Evolutionary conservation across 1,139 yeast genomes (phyloP).

Genomic region (Yamadazyma kanchanaburiensis): DNA sequence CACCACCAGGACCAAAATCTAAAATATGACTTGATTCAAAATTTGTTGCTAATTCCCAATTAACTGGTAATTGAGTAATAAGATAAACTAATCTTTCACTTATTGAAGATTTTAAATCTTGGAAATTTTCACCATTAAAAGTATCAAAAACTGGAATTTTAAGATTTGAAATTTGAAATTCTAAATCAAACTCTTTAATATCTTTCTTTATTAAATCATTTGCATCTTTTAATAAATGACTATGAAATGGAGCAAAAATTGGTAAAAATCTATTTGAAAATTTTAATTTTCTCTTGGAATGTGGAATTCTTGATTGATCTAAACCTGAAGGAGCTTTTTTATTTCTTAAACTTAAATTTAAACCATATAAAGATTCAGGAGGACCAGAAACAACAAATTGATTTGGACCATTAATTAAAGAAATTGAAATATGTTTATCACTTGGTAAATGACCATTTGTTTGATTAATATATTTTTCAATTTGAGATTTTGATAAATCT

Average conservation of each 20-base stretch:
- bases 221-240: conserved; percentile 76
- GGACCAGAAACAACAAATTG: conserved; percentile 96
- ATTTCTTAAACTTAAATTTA: conserved; percentile 86
- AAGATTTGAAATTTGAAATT: conserved; percentile 52
- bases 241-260: conserved; percentile 95
- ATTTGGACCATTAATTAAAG: conserved; percentile 93
- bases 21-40: conserved; percentile 82
- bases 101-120: conserved; percentile 43
- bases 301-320: conserved; percentile 93
- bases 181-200: conserved; percentile 51
- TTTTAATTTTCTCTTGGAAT: conserved; percentile 87
- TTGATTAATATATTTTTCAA: conserved; percentile 72
- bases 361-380: conserved; percentile 97
- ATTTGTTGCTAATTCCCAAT: conserved; percentile 90
- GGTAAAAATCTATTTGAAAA: conserved; percentile 94
- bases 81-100: conserved; percentile 65
- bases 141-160: conserved; percentile 92
- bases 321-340: conserved; percentile 93
- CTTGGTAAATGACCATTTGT: conserved; percentile 92
- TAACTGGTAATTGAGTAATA: conserved; percentile 84
- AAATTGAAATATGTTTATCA: conserved; percentile 86
- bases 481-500: conserved; percentile 78
- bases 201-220: conserved; percentile 65
- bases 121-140: conserved; percentile 76
- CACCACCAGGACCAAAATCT: conserved; percentile 99